phyloP scores from a whole-genome alignment of 345 rosid genomes.

The Hibiscus trionum region DNA sequence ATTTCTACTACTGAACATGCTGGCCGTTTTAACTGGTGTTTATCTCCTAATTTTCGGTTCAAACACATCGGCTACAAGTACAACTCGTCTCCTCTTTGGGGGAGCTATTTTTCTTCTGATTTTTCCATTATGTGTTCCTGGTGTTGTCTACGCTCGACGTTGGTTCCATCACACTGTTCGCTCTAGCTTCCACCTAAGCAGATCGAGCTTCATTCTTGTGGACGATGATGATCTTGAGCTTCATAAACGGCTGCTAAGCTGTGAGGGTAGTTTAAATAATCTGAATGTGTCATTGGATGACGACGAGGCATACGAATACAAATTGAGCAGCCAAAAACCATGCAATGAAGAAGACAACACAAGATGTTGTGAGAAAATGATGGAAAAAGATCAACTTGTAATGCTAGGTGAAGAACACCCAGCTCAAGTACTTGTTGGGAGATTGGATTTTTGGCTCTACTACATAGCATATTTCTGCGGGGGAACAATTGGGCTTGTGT shows the following conservation, averaged over 20 bases:
- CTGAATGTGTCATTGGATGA: constrained; percentile 19
- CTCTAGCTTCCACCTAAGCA: constrained; percentile 48
- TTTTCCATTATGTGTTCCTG: constrained; percentile 68
- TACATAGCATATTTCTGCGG: constrained; percentile 81
- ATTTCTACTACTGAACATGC: constrained; percentile 59
- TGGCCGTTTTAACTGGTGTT: constrained; percentile 65
- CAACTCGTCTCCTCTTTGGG: constrained; percentile 45
- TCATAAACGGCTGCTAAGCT: constrained; percentile 55
- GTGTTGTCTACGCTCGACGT: constrained; percentile 61
- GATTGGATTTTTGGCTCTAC: constrained; percentile 90
- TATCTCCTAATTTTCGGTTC: constrained; percentile 68
- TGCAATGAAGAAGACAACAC: constrained; percentile 7
- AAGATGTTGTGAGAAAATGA: constrained; percentile 41
- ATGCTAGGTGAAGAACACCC: constrained; percentile 78
- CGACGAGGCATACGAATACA: constrained; percentile 15
- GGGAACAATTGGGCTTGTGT: constrained; percentile 92
- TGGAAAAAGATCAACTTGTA: constrained; percentile 46
- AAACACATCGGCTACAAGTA: constrained; percentile 15
- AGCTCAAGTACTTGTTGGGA: constrained; percentile 39
- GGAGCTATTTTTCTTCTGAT: constrained; percentile 71
- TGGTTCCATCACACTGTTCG: constrained; percentile 63
- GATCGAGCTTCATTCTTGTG: constrained; percentile 69
- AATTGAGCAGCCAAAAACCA: constrained; percentile 21
- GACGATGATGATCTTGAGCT: constrained; percentile 77
- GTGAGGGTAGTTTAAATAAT: constrained; percentile 33